Base-by-base conservation (phyloP, 2,329 filamentous ascomycete genomes). In the Aciculosporium take region DNA sequence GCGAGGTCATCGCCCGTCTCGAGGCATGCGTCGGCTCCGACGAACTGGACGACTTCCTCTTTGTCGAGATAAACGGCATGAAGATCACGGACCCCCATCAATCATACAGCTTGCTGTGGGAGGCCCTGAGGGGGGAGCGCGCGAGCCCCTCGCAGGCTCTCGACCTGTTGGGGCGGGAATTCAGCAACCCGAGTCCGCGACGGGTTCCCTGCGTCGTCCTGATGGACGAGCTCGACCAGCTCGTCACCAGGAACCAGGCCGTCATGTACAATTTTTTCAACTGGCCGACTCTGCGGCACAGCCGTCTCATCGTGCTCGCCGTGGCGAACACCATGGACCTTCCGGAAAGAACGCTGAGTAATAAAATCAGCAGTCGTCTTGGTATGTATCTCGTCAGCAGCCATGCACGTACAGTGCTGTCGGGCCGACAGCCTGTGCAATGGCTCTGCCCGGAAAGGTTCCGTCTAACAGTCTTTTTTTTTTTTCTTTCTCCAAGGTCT, bases 211-310 rank as follows among this genome's bases (percentile, higher is more conserved):
- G 89, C 56, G 91, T 98, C 12, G 91, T 98, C 2, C 66, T 98
- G 39, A 98, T 98, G 91, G 91, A 98, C 55, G 91, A 98, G 62
- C 72, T 98, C 37, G 91, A 98, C 58, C 91, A 98, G 62, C 74
- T 98, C 7, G 93, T 98, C 5, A 98, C 91, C 10, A 91, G 89
- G 56, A 96, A 94, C 54, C 93, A 98, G 60, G 89, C 85, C n/a
- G 91, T 98, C 63, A 98, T 98, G 91, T 98, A 98, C 66, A 98
- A 98, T 61, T 98, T 98, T 62, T 98, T 98, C 73, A 98, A 98
- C 56, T 98, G 91, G 91, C 91, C 91, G 4, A 84, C 85, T 9
- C 69, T 96, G 41, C 76, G 84, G 38, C 88, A 98, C 61, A 94
- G 86, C 41, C 78, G 88, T 37, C 71, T 98, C 34, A 95, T 98